Base-by-base conservation (phyloP, 352 stramenopile genomes). In the Phytophthora boehmeriae region DNA sequence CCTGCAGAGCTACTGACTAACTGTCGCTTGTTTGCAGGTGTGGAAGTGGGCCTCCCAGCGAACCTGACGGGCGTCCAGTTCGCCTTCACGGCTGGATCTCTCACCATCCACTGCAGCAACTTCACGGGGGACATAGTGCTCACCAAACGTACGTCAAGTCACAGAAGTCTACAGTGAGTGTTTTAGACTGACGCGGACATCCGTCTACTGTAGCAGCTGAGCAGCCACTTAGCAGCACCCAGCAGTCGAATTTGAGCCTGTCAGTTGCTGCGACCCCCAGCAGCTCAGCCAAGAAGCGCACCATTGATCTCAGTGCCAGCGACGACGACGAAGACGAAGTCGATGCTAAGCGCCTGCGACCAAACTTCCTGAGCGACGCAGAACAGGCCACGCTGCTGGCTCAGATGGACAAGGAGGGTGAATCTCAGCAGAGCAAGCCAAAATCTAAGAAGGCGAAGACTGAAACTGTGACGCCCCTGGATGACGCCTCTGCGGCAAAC, bases 101-200 rank as follows among this genome's bases (percentile, higher is more conserved):
- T 95, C 27, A 75, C 75, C 42, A 91, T 95, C 63, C 77, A 80
- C 45, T 95, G 86, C 67, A 57, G 54, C 54, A 75, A 79, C 75
- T 95, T 95, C 64, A 88, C 82, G 9, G 86, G 86, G 48, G 59
- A 78, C 39, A 73, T 95, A 25, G 75, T 88, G 43, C 69, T 95
- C 39, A 73, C 71, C 39, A 91, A 82, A 57, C 66, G 68, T 82
- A 75, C 45, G 61, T 41, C 28, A 2, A 25, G 17, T 10, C n/a
- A 46, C 30, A 10, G 17, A 14, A 25, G 6, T 22, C 38, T 43
- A 13, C 47, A 54, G 16, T 17, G 5, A 8, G 3, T 22, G 5
- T 4, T 27, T 23, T 28, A 38, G 25, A 30, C 6, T 30, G 6
- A 30, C 3, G 3, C 3, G 6, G 3, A 30, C 6, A 6, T 30